Base-by-base conservation (phyloP, 1,139 yeast species). In the Candida albicans region DNA sequence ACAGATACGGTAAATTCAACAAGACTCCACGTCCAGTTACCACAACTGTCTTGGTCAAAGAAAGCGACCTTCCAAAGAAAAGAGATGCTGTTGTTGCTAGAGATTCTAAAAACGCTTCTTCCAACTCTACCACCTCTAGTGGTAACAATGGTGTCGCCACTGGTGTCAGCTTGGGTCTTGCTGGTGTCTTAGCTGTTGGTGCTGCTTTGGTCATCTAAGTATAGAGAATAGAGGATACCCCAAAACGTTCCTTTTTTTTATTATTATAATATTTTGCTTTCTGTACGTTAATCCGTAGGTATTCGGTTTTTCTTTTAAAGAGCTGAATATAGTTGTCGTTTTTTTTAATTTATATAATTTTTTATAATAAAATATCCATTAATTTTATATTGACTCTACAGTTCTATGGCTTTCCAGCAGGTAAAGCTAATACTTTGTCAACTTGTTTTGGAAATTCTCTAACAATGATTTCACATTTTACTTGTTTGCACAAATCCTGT, bases 401-500 rank as follows among this genome's bases (percentile, higher is more conserved):
- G 11, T 14, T 30, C 32, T 29, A 29, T n/a, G 31, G 14, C 13
- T 29, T 33, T 13, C 43, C 52, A 14, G 39, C 37, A 15, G 66
- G 64, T 41, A 59, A 53, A 14, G 63, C 61, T 40, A 59, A 50
- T 13, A 57, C 58, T 9, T 54, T 54, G 42, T 58, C 58, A 27
- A 60, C 78, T 50, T 80, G 77, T 49, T 76, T 73, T 30, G 79
- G 76, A 56, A 88, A 91, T 51, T 89, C 96, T 54, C 96, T 75
- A n/a, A 90, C 93, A 9, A 84, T 77, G 38, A 90, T 81, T 40
- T 81, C 84, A 67, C 99, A 93, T 42, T 77, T 74, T 28, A 86
- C 85, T 55, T 91, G 96, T 48, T 75, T 71, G 65, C 99, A 93
- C 52, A 93, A 75, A 46, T 82, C 82, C 54, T 77, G 80, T 56